A percentile compares a stretch with the other conserved stretches of the same genome.
Evolutionary conservation across 1,139 yeast genomes (phyloP).

Genomic region (Meyerozyma athensensis): DNA sequence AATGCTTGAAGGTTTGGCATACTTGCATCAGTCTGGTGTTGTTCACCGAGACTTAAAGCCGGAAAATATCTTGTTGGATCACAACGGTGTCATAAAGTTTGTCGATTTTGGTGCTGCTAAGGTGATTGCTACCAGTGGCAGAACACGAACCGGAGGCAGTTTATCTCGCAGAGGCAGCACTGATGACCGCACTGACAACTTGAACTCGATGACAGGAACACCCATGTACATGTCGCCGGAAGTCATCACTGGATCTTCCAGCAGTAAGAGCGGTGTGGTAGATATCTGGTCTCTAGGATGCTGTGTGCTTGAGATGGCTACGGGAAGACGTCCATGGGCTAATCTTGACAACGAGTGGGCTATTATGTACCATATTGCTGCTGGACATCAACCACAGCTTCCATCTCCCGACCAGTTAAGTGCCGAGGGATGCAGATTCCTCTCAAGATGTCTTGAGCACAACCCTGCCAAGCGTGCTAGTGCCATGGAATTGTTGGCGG

Average conservation of each 20-base stretch:
- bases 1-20: constrained; percentile 92
- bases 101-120: constrained; percentile 98
- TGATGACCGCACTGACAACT: constrained; percentile 17
- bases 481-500: constrained; percentile 79
- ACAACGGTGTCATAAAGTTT: constrained; percentile 87
- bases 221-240: constrained; percentile 99
- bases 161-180: constrained; percentile 11
- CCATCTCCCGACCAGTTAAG: constrained; percentile 79
- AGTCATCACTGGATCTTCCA: constrained; percentile 73
- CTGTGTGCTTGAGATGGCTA: constrained; percentile 77
- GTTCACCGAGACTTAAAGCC: constrained; percentile 97
- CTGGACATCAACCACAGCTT: constrained; percentile 85
- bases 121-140: constrained; percentile 73
- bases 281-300: constrained; percentile 87
- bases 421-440: constrained; percentile 63
- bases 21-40: constrained; percentile 92
- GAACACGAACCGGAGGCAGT: constrained; percentile 26
- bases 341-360: constrained; percentile 97
- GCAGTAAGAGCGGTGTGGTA: constrained; percentile 66
- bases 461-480: constrained; percentile 77
- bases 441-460: constrained; percentile 73
- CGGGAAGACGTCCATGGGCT: constrained; percentile 85
- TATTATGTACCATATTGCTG: constrained; percentile 96
- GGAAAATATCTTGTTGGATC: constrained; percentile 85
- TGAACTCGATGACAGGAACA: constrained; percentile 78